A percentile compares a stretch with the other conserved stretches of the same genome.
Conservation (phyloP, 1,284 basidiomycete genomes). For the Sparassis latifolia region DNA sequence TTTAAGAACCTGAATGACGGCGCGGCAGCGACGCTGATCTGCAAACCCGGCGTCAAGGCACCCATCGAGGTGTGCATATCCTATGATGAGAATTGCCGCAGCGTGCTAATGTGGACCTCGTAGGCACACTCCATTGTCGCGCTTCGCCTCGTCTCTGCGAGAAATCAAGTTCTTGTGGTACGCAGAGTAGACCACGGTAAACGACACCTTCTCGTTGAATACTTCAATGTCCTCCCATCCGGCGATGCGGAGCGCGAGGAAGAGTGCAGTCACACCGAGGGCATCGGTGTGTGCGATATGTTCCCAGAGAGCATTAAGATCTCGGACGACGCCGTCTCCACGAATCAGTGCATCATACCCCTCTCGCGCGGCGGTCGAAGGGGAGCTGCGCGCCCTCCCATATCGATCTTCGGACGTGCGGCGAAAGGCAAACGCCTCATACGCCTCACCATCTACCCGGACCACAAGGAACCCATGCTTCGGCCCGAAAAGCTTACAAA, state of each 20-base stretch:
- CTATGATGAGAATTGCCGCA: no score
- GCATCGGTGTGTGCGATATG: no score
- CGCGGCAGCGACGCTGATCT: constrained; percentile 21
- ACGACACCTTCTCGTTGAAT: constrained; percentile 10
- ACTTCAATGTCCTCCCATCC: constrained; percentile 11
- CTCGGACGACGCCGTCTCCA: constrained; percentile 39
- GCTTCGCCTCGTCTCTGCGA: constrained; percentile 47
- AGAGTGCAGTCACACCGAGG: no score
- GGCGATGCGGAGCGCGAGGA: no score
- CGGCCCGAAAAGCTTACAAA: constrained; percentile 2
- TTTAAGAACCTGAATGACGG: constrained; percentile 38
- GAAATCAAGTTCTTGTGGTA: constrained; percentile 48
- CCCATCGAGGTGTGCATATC: no score
- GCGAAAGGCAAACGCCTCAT: constrained; percentile 5
- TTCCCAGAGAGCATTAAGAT: constrained; percentile 38
- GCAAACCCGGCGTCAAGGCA: no score
- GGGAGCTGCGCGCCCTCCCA: constrained; percentile 10
- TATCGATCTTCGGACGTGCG: constrained; percentile 2
- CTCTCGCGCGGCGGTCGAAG: constrained; percentile 16
- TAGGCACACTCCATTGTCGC: constrained; percentile 42
- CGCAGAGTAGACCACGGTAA: constrained; percentile 28
- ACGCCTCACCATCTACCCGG: constrained; percentile 17
- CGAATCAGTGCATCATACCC: constrained; percentile 29
- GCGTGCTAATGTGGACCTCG: no score
- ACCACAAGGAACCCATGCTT: constrained; percentile 1